Percentiles rank a stretch among this genome's conserved stretches.
Evolutionary conservation across 768 basidiomycete genomes (phyloP).

Genomic region (Flagelloscypha sp.): DNA sequence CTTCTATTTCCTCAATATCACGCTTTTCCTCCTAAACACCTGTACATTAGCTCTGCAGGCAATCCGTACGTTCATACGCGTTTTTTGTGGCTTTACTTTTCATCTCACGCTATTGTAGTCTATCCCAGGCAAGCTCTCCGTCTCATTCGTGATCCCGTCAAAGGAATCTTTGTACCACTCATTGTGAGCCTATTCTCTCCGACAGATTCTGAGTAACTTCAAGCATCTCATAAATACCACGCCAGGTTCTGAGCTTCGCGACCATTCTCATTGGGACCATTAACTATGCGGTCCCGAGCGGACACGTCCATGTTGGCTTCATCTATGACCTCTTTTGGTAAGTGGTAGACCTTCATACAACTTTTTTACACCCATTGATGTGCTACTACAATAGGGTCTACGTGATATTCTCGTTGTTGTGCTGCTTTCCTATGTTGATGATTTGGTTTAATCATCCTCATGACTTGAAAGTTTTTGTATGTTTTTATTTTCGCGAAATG

Average conservation of each 20-base stretch:
- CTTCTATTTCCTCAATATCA: conserved; percentile 40
- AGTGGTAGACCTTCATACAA: conserved; percentile 4
- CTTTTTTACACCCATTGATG: not conserved
- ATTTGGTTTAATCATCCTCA: conserved; percentile 43
- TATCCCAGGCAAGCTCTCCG: conserved; percentile 35
- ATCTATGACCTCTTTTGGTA: conserved; percentile 40
- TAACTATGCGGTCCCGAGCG: conserved; percentile 33
- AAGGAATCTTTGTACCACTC: conserved; percentile 36
- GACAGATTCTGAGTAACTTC: conserved; percentile 16
- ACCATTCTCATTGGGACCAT: conserved; percentile 41
- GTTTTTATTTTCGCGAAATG: conserved; percentile 30
- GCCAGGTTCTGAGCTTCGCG: conserved; percentile 40
- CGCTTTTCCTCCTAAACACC: conserved; percentile 34
- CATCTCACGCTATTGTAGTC: conserved; percentile 20
- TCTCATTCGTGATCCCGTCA: conserved; percentile 35
- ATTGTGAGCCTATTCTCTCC: conserved; percentile 15
- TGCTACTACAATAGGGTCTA: conserved; percentile 33
- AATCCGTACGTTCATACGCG: conserved; percentile 22
- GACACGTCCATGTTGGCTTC: conserved; percentile 23
- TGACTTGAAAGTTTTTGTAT: conserved; percentile 29
- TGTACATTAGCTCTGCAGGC: conserved; percentile 34
- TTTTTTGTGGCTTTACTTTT: not conserved
- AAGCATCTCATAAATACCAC: not conserved
- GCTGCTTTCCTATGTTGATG: conserved; percentile 41
- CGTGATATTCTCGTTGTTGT: conserved; percentile 25